Percentiles rank a stretch among this genome's conserved stretches.
These are phyloP conservation scores for Chrysopogon serrulatus DNA, from an alignment of 176 grass and related monocot species.

Conservation along the genomic window DNA sequence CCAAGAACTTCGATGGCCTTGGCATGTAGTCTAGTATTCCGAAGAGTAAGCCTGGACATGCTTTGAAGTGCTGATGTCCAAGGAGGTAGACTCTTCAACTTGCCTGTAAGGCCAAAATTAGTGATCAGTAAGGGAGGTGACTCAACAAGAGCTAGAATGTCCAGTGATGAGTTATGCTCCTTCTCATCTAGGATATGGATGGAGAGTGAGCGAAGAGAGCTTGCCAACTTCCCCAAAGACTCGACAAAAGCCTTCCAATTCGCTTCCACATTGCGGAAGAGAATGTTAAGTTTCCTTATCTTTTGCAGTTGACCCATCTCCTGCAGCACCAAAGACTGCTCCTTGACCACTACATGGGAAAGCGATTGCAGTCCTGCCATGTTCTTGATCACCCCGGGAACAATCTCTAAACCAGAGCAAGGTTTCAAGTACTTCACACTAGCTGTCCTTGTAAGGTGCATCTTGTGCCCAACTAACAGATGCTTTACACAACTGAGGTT, in stretches of 20 bases:
- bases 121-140: background rate
- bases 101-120: background rate
- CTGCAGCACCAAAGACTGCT: background rate
- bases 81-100: background rate
- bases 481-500: background rate
- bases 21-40: background rate
- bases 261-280: background rate
- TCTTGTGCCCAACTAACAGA: background rate
- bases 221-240: background rate
- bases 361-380: background rate
- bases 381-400: background rate
- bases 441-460: background rate
- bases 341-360: conserved; percentile 1
- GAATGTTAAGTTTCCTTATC: background rate
- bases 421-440: background rate
- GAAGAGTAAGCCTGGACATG: background rate
- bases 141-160: background rate
- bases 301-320: background rate
- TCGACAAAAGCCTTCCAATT: background rate
- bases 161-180: background rate
- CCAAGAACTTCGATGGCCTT: background rate
- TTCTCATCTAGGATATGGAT: conserved; percentile 8
- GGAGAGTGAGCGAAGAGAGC: background rate
- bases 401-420: background rate
- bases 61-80: background rate